Evolutionary conservation across 2,329 filamentous ascomycete genomes (phyloP), one percentile per base, ranked within the genome.

Genomic region (Chalaropsis ovoidea): DNA sequence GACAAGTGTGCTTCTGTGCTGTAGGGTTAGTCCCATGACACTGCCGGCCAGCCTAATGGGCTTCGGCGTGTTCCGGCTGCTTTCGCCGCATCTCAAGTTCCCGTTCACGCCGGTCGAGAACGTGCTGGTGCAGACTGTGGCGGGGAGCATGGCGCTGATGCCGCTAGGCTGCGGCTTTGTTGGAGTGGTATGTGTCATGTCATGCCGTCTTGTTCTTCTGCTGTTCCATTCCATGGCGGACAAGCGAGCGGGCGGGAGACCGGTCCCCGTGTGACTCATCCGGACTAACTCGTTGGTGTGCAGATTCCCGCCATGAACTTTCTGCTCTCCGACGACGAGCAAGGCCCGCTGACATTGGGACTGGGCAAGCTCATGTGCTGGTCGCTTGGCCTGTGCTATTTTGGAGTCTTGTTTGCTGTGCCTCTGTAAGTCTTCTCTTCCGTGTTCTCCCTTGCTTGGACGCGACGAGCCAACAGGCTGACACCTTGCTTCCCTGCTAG

Each of bases 91-190:
- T 69, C 79, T 96, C 39, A 80, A 82, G 35, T 84, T 88, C 65
- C 92, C 92, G 0, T 99, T 99, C 72, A 90, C 88, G 3, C 92
- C 94, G 0, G 88, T 97, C 11, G 93, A 99, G 76, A 99, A 99
- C 74, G 94, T 99, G 3, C 81, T 99, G 24, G 89, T 99, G 11
- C 94, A 99, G 77, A 96, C 90, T 0, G 94, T 99, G 3, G 93
- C 94, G 0, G 93, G 94, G 11, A 89, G 89, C 17, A 95, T 97
- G 75, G 94, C 93, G 0, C 95, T 95, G 4, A 97, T 97, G 90
- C 94, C 94, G 0, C 78, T 99, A 11, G 93, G 93, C 0, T 95
- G 93, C 71, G 94, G 94, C 1, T 96, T 97, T 72, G 93, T 97
- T 19, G 93, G 93, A 4, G 92, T 97, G 8, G 79, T 83, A 71